Base-by-base conservation (phyloP, 345 rosid species). In the Crucihimalaya himalaica region DNA sequence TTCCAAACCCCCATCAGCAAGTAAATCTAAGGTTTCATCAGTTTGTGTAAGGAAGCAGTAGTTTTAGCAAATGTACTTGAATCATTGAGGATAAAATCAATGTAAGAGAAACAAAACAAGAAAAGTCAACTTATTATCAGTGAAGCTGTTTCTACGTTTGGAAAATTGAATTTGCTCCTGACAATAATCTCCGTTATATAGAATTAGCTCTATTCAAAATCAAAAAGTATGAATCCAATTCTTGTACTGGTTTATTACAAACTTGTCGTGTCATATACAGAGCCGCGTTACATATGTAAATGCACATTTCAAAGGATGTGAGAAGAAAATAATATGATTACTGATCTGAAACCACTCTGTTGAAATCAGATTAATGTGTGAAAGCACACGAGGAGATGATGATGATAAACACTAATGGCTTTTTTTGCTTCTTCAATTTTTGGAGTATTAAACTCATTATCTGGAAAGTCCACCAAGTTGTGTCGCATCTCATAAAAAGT, bases 1-100 rank as follows among this genome's bases (percentile, higher is more conserved):
- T 86, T 88, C 91, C 40, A 76, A 70, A 71, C 77, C 15, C 56
- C 50, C 62, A 28, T 63, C 83, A 60, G 68, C 82, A 40, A 71
- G 32, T 70, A 79, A 74, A 64, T 68, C 54, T 29, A 83, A 80
- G 78, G 27, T 35, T 25, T 56, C 78, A 57, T 72, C 78, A 15
- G 75, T 73, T 14, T 28, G 68, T 43, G 69, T 60, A 32, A 78
- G 84, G 68, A 79, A 77, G 70, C 32, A 72, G 45, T 86, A 84
- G 76, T 35, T 31, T 25, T 61, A 16, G 25, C 58, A 43, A 31
- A 15, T 62, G 6, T 29, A 31, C 14, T 40, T 52, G 48, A 45
- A 55, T 65, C 58, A 20, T 23, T 46, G 7, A 40, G 11, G 59
- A 50, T 55, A 57, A 8, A 23, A 55, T 3, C 58, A 63, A 10